Conservation (phyloP, 768 basidiomycete species). For the Leccinellum luteum region DNA sequence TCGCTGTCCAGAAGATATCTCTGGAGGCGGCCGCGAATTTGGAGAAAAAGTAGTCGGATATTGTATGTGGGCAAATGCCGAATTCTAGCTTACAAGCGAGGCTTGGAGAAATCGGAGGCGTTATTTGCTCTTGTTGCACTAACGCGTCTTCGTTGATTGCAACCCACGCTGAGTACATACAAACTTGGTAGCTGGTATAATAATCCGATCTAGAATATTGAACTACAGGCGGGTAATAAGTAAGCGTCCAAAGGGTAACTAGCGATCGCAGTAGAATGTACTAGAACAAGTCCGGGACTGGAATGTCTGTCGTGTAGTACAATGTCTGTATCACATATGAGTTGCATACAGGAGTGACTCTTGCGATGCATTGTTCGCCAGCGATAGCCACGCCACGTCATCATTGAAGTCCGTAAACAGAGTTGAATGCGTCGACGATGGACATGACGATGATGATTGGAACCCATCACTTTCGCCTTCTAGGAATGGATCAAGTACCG, state of each 20-base stretch:
- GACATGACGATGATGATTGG: slow-evolving; percentile 22
- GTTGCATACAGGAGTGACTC: slow-evolving; percentile 13
- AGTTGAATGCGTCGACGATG: slow-evolving; percentile 23
- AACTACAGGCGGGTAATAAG: background rate
- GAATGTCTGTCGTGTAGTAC: background rate
- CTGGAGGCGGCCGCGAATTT: slow-evolving; percentile 2
- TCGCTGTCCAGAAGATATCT: slow-evolving; percentile 4
- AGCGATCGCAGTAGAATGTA: slow-evolving; percentile 1
- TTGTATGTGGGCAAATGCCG: slow-evolving; percentile 12
- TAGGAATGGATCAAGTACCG: slow-evolving; percentile 14
- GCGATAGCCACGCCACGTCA: slow-evolving; percentile 7
- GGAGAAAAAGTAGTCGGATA: slow-evolving; percentile 6
- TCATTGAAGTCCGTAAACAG: slow-evolving; percentile 13
- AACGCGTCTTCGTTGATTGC: slow-evolving; percentile 15
- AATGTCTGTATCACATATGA: slow-evolving; percentile 12
- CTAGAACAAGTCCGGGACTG: slow-evolving; percentile 7
- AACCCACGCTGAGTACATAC: background rate
- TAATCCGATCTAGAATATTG: background rate
- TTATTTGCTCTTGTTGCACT: slow-evolving; percentile 28
- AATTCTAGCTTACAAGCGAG: background rate
- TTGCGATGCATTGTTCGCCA: slow-evolving; percentile 7
- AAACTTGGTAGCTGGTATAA: background rate
- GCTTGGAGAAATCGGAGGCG: slow-evolving; percentile 14
- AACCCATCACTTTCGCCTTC: slow-evolving; percentile 15
- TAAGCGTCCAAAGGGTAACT: slow-evolving; percentile 1